Conservation (phyloP, 495 filamentous ascomycete genomes). For the Hypoxylon perforatum region DNA sequence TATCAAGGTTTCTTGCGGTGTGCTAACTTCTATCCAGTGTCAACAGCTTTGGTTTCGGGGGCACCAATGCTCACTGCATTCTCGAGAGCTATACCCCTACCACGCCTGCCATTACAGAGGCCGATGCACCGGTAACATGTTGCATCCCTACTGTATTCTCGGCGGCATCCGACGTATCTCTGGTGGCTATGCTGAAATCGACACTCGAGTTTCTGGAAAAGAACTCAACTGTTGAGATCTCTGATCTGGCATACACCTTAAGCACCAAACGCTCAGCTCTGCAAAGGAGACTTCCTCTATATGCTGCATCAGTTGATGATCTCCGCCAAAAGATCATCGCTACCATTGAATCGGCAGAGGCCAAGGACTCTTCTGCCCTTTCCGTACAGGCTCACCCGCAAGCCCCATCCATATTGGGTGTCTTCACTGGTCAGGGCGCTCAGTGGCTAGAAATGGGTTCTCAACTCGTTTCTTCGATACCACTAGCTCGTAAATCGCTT, state of each 20-base stretch:
- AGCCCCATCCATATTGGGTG: slow-evolving; percentile 23
- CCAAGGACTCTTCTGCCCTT: neutral
- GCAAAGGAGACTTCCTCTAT: slow-evolving; percentile 4
- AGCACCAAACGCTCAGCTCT: slow-evolving; percentile 22
- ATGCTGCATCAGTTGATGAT: slow-evolving; percentile 26
- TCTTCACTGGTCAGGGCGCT: slow-evolving; percentile 47
- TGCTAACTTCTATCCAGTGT: slow-evolving; percentile 23
- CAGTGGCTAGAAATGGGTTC: slow-evolving; percentile 37
- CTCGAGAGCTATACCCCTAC: slow-evolving; percentile 46
- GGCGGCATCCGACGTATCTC: slow-evolving; percentile 3
- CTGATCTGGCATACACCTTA: slow-evolving; percentile 39
- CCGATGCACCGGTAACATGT: slow-evolving; percentile 1
- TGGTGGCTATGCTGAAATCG: slow-evolving; percentile 4
- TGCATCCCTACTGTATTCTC: slow-evolving; percentile 24
- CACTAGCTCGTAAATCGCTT: neutral
- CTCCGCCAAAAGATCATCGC: slow-evolving; percentile 12
- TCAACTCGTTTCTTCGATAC: slow-evolving; percentile 8
- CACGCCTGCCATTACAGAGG: neutral
- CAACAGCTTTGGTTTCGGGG: slow-evolving; percentile 64
- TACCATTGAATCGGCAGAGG: neutral
- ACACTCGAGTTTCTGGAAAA: slow-evolving; percentile 6
- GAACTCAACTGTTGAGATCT: neutral
- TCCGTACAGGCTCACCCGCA: neutral
- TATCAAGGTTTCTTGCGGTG: neutral
- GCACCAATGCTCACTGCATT: slow-evolving; percentile 62